These are phyloP conservation scores for Truncatella angustata DNA, from an alignment of 2,329 filamentous ascomycete genomes.

Conservation along the genomic window DNA sequence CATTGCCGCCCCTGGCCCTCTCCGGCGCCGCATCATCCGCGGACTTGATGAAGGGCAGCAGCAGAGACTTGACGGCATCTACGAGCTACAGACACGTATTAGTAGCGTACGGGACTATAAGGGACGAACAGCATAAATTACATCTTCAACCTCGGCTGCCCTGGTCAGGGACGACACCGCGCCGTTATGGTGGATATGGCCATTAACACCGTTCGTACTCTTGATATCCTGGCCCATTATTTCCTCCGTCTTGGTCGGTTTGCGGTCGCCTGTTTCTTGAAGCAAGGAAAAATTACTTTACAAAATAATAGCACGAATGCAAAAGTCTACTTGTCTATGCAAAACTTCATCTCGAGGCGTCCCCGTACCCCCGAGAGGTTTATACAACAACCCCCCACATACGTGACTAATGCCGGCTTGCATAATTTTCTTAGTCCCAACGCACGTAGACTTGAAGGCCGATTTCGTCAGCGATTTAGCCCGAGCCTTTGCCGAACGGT, in stretches of 20 bases:
- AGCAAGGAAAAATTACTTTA: too few relatives aligned
- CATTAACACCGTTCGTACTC: not conserved
- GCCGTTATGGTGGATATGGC: not conserved
- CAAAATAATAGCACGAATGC: too few relatives aligned
- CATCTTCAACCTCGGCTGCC: slow-evolving; percentile 45
- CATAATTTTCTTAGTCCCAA: slow-evolving; percentile 1
- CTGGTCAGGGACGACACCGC: slow-evolving; percentile 26
- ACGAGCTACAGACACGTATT: slow-evolving; percentile 54
- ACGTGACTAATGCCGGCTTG: not conserved
- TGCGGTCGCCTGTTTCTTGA: too few relatives aligned
- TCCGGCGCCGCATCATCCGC: slow-evolving; percentile 61
- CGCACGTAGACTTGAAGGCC: not conserved
- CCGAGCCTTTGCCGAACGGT: slow-evolving; percentile 11
- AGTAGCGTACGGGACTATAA: not conserved
- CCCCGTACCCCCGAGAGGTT: too few relatives aligned
- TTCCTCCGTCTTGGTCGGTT: not conserved
- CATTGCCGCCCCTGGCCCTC: slow-evolving; percentile 51
- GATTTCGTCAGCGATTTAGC: slow-evolving; percentile 8
- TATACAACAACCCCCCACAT: not conserved
- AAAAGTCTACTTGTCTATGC: too few relatives aligned
- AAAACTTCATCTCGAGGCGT: too few relatives aligned
- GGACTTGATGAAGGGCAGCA: slow-evolving; percentile 69
- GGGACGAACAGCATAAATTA: slow-evolving; percentile 27
- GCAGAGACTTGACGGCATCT: slow-evolving; percentile 62
- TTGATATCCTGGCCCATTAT: not conserved